Evolutionary conservation across 805 yeast genomes (phyloP).

Genomic region (Candida vartiovaarae): DNA sequence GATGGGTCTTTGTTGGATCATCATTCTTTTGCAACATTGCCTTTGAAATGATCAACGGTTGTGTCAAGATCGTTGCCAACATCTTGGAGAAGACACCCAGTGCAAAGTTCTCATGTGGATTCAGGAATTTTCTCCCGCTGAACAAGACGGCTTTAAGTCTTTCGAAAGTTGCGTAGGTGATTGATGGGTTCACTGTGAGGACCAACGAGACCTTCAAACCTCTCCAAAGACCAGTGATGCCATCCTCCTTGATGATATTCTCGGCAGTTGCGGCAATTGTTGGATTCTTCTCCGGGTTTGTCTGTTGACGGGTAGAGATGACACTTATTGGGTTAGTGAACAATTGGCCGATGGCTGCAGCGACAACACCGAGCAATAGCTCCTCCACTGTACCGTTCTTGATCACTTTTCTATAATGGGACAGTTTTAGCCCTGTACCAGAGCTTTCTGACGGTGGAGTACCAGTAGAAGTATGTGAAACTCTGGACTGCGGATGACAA

Average conservation of each 20-base stretch:
- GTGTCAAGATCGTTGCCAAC: conserved; percentile 73
- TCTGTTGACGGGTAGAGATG: conserved; percentile 60
- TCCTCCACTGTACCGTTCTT: conserved; percentile 54
- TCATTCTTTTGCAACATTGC: conserved; percentile 61
- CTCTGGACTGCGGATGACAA: conserved; percentile 70
- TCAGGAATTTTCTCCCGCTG: conserved; percentile 30
- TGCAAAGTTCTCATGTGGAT: conserved; percentile 58
- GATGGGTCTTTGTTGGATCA: conserved; percentile 34
- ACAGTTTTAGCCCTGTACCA: conserved; percentile 29
- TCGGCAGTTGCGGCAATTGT: conserved; percentile 36
- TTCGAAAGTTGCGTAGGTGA: conserved; percentile 78
- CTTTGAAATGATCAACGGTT: conserved; percentile 80
- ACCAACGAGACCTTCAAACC: conserved; percentile 78
- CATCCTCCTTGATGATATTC: conserved; percentile 55
- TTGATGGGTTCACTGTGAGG: conserved; percentile 76
- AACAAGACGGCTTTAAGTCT: conserved; percentile 48
- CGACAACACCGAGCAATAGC: conserved; percentile 65
- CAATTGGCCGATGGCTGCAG: conserved; percentile 76
- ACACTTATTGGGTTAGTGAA: conserved; percentile 80
- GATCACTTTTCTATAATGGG: conserved; percentile 16
- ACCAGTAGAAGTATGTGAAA: conserved; percentile 85
- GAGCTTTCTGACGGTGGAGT: conserved; percentile 60
- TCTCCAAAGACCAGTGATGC: conserved; percentile 69
- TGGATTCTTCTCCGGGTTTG: conserved; percentile 29
- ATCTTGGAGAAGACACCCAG: conserved; percentile 78